Percentiles rank a stretch among this genome's conserved stretches.
phyloP scores from a whole-genome alignment of 75 land plant genomes.

The Sequoia sempervirens region DNA sequence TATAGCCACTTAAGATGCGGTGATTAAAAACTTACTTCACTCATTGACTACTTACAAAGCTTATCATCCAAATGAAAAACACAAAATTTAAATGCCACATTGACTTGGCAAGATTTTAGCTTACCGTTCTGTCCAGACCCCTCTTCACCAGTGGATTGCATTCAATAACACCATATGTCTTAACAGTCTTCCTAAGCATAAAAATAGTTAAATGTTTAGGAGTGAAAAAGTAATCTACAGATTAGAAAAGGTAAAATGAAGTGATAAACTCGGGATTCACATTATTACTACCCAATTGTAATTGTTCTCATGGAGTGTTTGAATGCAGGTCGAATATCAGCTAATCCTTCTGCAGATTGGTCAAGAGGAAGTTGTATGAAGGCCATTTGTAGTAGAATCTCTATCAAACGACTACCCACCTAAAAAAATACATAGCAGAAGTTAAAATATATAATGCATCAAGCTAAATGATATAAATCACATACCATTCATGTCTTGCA shows the following conservation, averaged over 20 bases:
- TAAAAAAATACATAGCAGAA: slow-evolving; percentile 21
- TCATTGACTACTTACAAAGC: neutral
- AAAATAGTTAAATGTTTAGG: neutral
- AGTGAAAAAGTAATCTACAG: neutral
- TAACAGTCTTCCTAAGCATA: slow-evolving; percentile 30
- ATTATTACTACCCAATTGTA: slow-evolving; percentile 37
- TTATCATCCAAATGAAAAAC: neutral
- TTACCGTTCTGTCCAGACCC: slow-evolving; percentile 82
- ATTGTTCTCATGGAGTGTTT: slow-evolving; percentile 43
- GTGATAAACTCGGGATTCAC: slow-evolving; percentile 2
- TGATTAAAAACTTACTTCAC: neutral
- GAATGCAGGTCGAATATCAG: slow-evolving; percentile 92
- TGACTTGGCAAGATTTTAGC: slow-evolving; percentile 10
- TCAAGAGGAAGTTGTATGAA: slow-evolving; percentile 78
- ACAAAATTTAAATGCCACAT: neutral
- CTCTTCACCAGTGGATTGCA: slow-evolving; percentile 72
- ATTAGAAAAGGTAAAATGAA: neutral
- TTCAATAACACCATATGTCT: slow-evolving; percentile 78
- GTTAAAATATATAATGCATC: neutral
- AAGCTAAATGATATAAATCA: neutral
- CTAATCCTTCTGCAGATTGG: slow-evolving; percentile 56
- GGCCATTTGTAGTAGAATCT: slow-evolving; percentile 66
- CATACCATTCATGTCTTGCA: neutral
- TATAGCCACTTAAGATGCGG: neutral
- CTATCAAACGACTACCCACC: slow-evolving; percentile 83